Evolutionary conservation across 2,329 filamentous ascomycete species (phyloP), one percentile per base, ranked within the genome.

Genomic region (Arthrobotrys sphaeroides): DNA sequence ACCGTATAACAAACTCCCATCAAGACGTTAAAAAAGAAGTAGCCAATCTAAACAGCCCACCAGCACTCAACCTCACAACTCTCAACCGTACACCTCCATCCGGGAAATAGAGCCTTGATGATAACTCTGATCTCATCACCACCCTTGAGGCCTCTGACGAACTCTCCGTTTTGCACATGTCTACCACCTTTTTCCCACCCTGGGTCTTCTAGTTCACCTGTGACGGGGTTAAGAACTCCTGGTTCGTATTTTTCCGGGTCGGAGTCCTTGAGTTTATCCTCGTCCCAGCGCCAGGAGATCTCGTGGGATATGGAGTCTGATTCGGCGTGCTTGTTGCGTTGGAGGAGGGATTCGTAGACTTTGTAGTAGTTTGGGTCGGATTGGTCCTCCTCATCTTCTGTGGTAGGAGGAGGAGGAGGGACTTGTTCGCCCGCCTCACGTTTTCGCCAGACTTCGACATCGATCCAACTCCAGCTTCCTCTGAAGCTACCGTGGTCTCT

Each of bases 51-150:
- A 59, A 78, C 55, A 69, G 78, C 77, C 61, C 77, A 73, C 43
- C 42, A 77, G 31, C 33, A 77, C 68, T 78, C 70, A 43, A 68
- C 64, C 67, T 78, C 74, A 66, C 77, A 78, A 36, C 43, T 47
- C 16, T 77, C 24, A 61, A 70, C 49, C 13, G 16, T 33, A 73
- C 75, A 78, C 73, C 73, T 78, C 76, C 78, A 79, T 55, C 72
- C 77, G 16, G 66, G 73, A 65, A 55, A 62, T 22, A 65, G 31
- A 18, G 76, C 47, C 66, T 77, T 77, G 60, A 74, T 78, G 33
- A 77, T 26, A 67, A 75, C 70, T 33, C 51, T 70, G 13, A 74
- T 51, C 62, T 72, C 75, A 69, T 55, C 77, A 4, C 66, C 69
- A n/a, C 77, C 73, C 16, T 38, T 67, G 28, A 77, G 38, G 22